These are phyloP conservation scores for Penicillium verhagenii DNA, from an alignment of 495 filamentous ascomycete genomes.

Conservation along the genomic window DNA sequence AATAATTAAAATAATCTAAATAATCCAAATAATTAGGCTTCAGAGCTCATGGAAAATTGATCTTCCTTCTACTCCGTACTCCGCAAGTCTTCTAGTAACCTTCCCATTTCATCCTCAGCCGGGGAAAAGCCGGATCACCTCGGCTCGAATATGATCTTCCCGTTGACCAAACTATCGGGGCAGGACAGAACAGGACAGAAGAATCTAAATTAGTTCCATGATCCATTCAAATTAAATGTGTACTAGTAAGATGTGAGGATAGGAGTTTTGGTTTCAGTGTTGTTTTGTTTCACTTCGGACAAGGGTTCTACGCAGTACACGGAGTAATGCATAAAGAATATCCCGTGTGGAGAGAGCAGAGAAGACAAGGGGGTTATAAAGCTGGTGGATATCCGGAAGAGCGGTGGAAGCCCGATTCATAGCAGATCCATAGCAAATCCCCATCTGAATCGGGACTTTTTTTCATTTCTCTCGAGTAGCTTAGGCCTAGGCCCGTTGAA, in stretches of 20 bases:
- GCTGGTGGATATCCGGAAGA: neutral
- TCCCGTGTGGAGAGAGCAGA: neutral
- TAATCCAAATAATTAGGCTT: too few species aligned
- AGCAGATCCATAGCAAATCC: constrained; percentile 4
- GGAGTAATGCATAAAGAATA: neutral
- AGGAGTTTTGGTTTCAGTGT: neutral
- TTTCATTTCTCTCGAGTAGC: neutral
- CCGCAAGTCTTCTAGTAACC: too few species aligned
- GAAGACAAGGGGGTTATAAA: neutral
- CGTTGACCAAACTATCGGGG: neutral
- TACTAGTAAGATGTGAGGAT: neutral
- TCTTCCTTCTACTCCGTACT: too few species aligned
- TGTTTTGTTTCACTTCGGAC: neutral
- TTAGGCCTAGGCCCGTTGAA: neutral
- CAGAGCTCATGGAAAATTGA: neutral
- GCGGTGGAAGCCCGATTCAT: constrained; percentile 7
- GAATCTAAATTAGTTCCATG: too few species aligned
- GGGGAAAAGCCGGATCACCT: neutral
- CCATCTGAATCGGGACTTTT: neutral
- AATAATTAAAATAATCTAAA: too few species aligned
- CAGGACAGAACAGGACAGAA: too few species aligned
- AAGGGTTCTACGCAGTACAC: neutral
- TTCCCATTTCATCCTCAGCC: neutral
- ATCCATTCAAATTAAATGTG: too few species aligned
- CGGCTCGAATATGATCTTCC: neutral